These are phyloP conservation scores for Physcomitrium patens DNA, from an alignment of 225 moss, liverwort and hornwort species.

Conservation along the genomic window DNA sequence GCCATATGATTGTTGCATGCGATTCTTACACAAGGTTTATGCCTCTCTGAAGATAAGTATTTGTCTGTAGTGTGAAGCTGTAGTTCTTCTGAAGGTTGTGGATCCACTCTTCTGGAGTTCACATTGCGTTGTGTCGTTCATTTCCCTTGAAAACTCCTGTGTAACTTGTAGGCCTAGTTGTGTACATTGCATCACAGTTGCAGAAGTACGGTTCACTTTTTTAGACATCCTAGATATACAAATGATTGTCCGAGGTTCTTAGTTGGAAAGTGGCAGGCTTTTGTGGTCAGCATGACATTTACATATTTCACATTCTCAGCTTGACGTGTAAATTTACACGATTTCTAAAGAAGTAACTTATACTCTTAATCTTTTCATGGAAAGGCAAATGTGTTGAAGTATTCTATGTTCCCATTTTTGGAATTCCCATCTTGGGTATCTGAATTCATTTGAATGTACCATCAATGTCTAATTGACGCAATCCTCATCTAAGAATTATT, in stretches of 20 bases:
- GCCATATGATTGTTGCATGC: slow-evolving; percentile 23
- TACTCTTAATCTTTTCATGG: no score
- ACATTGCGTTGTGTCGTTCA: slow-evolving; percentile 31
- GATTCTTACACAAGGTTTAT: slow-evolving; percentile 14
- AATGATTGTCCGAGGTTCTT: slow-evolving; percentile 13
- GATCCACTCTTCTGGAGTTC: slow-evolving; percentile 18
- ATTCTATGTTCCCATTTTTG: no score
- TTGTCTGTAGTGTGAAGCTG: slow-evolving; percentile 29
- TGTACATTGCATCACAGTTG: slow-evolving; percentile 42
- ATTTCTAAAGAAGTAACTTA: no score
- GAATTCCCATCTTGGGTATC: no score
- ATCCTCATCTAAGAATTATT: no score
- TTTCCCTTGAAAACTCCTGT: slow-evolving; percentile 18
- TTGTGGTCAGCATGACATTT: no score
- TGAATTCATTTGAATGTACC: no score
- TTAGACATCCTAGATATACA: slow-evolving; percentile 17
- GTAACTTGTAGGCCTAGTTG: slow-evolving; percentile 37
- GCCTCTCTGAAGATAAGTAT: slow-evolving; percentile 30
- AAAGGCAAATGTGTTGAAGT: no score
- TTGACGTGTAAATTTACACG: no score
- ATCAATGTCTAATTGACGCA: no score
- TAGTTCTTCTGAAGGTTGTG: slow-evolving; percentile 18
- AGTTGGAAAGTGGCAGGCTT: slow-evolving; percentile 11
- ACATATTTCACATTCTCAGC: no score
- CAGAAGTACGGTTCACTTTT: slow-evolving; percentile 29